phyloP scores from a whole-genome alignment of 1,284 basidiomycete species.

The Trichosporon sp. region DNA sequence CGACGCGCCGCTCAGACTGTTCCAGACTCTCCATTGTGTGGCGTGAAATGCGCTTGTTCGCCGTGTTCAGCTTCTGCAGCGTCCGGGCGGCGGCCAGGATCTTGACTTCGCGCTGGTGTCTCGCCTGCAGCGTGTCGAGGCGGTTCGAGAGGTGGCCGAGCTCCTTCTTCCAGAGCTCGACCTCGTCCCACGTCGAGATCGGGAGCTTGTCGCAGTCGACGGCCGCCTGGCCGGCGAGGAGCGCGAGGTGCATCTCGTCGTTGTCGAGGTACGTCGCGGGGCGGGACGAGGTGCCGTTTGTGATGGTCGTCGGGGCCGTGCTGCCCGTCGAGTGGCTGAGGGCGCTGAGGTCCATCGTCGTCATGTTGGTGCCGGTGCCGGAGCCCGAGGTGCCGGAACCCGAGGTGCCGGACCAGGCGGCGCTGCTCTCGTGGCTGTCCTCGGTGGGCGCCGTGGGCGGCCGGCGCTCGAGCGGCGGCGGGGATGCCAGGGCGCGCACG shows the following conservation, averaged over 20 bases:
- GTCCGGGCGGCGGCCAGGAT: constrained; percentile 49
- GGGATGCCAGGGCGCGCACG: constrained; percentile 4
- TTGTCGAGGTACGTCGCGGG: background rate
- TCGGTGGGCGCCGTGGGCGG: background rate
- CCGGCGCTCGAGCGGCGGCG: constrained; percentile 10
- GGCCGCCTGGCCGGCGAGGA: constrained; percentile 80
- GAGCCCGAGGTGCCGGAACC: background rate
- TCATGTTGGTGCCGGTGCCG: background rate
- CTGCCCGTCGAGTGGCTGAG: constrained; percentile 4
- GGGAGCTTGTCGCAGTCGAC: constrained; percentile 64
- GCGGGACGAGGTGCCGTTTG: constrained; percentile 1
- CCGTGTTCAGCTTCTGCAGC: constrained; percentile 46
- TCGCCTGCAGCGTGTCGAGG: constrained; percentile 38
- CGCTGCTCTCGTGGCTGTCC: background rate
- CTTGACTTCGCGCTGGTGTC: constrained; percentile 49
- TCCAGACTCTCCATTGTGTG: constrained; percentile 49
- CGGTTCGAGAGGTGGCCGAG: constrained; percentile 40
- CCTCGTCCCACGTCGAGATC: constrained; percentile 73
- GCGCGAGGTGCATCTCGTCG: constrained; percentile 73
- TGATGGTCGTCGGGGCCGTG: constrained; percentile 10
- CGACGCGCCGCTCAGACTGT: constrained; percentile 47
- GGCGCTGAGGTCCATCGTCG: constrained; percentile 2
- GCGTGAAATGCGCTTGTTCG: constrained; percentile 48
- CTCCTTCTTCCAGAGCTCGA: constrained; percentile 80
- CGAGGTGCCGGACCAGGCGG: background rate